These are phyloP conservation scores for Citrus hindsii DNA, from an alignment of 345 rosid species.

Conservation along the genomic window DNA sequence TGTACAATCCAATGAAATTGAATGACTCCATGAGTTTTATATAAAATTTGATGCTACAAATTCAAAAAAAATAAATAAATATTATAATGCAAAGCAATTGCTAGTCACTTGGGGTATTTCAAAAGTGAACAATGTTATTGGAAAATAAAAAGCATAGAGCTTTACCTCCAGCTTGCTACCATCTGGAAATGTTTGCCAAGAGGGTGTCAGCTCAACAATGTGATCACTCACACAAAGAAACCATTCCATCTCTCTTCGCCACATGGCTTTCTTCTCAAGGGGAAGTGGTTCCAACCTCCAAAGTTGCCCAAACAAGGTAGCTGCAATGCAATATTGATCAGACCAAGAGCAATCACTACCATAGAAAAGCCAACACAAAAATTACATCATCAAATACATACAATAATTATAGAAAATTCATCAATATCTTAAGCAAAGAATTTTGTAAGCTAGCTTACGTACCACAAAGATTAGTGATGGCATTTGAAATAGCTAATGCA, in stretches of 20 bases:
- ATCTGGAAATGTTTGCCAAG: constrained; percentile 96
- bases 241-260: constrained; percentile 99
- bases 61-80: not conserved
- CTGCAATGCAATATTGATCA: constrained; percentile 30
- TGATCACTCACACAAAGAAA: constrained; percentile 89
- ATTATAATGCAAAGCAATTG: not conserved
- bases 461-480: constrained; percentile 98
- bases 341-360: constrained; percentile 6
- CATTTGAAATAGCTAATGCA: constrained; percentile 91
- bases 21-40: not conserved
- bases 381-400: not conserved
- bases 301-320: constrained; percentile 91
- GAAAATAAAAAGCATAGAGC: not conserved
- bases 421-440: not conserved
- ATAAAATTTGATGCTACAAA: constrained; percentile 1
- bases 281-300: constrained; percentile 94
- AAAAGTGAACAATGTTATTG: not conserved
- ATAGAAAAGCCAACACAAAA: not conserved
- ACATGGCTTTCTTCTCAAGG: constrained; percentile 83
- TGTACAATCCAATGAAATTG: not conserved
- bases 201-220: constrained; percentile 90
- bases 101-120: not conserved
- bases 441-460: constrained; percentile 24
- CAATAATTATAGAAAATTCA: not conserved
- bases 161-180: constrained; percentile 96